Base-by-base conservation (phyloP, 2,329 filamentous ascomycete genomes). In the Penicillium glabrum region DNA sequence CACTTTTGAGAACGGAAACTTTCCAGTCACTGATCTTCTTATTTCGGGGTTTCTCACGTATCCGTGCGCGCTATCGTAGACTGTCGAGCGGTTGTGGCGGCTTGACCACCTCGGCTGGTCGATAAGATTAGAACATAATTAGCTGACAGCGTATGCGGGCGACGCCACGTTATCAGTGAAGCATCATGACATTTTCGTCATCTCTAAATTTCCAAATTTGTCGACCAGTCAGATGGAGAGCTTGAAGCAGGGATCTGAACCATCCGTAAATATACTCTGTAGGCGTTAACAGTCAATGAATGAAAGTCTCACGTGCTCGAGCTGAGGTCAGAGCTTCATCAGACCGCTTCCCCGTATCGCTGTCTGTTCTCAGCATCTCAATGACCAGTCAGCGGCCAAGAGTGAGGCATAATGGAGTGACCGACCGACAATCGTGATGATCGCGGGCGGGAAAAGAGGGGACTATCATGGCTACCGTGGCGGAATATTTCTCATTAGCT, bases 391-490 rank as follows among this genome's bases (percentile, higher is more conserved):
- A 51, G 29, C 45, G 29, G 26, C 23, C 53, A 8, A 49, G 39
- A 51, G 54, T 35, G 45, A 13, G n/a, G 23, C 10, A 37, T 55
- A 58, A 61, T 39, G 47, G 53, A 56, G 51, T 47, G 57, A 52
- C 54, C 45, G 57, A 37, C 59, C 62, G 59, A 63, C 48, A 59
- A 68, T 64, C 61, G 43, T 61, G 60, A 56, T 65, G 61, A 67
- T 67, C 62, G 54, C 54, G 59, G 57, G 54, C 54, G 59, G 57
- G 52, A 59, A 62, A 58, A 54, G 46, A 46, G 55, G 57, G 46
- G 53, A 27, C 14, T 41, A 19, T 13, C 19, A 19, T 41, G 7
- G 19, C 7, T 11, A 23, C 39, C 19, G 39, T 41, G 19, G 39
- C 39, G 10, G 39, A 7, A 41, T 23, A 23, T 41, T 41, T 7